A percentile compares a stretch with the other conserved stretches of the same genome.
These are phyloP conservation scores for Persicaria maculosa DNA, from an alignment of 148 eudicot species.

Conservation along the genomic window DNA sequence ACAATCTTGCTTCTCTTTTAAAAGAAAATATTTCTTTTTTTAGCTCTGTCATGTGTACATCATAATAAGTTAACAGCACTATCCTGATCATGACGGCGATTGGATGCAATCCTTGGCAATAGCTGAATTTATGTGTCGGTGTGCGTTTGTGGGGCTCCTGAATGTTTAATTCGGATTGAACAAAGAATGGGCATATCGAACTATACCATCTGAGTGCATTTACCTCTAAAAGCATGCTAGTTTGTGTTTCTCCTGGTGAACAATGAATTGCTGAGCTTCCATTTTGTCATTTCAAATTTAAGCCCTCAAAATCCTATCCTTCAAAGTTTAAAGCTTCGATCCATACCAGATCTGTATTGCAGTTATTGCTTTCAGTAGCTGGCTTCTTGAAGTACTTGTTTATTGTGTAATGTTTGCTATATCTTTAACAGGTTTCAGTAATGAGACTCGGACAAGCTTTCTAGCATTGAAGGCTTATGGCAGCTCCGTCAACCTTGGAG, in stretches of 20 bases:
- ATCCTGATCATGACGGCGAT: background rate
- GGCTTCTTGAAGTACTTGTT: background rate
- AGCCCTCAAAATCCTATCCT: background rate
- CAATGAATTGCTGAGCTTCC: background rate
- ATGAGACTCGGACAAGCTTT: background rate
- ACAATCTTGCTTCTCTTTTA: background rate
- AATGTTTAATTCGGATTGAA: background rate
- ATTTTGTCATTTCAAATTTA: background rate
- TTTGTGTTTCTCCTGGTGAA: background rate
- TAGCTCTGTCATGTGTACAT: conserved; percentile 3
- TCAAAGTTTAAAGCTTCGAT: too few species aligned
- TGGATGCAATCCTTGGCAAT: background rate
- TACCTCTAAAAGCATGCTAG: background rate
- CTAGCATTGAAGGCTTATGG: background rate
- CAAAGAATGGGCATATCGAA: background rate
- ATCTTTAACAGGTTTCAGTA: background rate
- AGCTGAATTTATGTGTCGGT: background rate
- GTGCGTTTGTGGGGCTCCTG: background rate
- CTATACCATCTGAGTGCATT: background rate
- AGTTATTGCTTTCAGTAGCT: background rate
- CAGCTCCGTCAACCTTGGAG: background rate
- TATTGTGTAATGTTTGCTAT: background rate
- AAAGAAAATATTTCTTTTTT: background rate
- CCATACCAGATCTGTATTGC: background rate
- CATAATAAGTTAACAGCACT: background rate